Percentiles rank a stretch among this genome's conserved stretches.
Evolutionary conservation across 768 basidiomycete species (phyloP).

Genomic region (Rhizopogon vulgaris): DNA sequence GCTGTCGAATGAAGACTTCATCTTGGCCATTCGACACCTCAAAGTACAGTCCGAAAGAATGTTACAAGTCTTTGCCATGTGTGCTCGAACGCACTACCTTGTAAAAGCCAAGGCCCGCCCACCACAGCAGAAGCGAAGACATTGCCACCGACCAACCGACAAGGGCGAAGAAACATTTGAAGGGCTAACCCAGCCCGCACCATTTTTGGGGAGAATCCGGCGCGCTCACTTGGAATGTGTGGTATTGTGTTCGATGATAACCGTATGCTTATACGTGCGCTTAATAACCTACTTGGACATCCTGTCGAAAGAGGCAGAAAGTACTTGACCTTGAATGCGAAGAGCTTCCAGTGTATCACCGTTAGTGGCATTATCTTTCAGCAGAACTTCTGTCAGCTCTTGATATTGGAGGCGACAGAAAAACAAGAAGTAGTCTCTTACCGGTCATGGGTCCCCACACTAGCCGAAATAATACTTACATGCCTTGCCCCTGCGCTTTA

Average conservation of each 20-base stretch:
- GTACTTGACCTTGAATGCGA: constrained; percentile 36
- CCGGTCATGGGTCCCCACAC: too few species aligned
- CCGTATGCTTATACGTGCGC: constrained; percentile 34
- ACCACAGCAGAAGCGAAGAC: too few species aligned
- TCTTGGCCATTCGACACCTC: constrained; percentile 40
- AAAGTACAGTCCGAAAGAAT: constrained; percentile 28
- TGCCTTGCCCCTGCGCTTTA: too few species aligned
- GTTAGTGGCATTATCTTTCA: constrained; percentile 32
- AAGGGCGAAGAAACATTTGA: too few species aligned
- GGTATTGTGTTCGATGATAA: constrained; percentile 46
- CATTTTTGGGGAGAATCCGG: too few species aligned
- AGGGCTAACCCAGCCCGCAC: too few species aligned
- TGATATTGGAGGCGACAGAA: constrained; percentile 53
- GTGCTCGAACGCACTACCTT: too few species aligned
- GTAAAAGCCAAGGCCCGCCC: too few species aligned
- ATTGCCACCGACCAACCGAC: too few species aligned
- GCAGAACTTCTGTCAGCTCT: constrained; percentile 55
- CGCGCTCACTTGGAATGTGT: constrained; percentile 45
- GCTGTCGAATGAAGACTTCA: constrained; percentile 37
- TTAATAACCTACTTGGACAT: constrained; percentile 43
- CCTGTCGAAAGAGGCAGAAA: constrained; percentile 37
- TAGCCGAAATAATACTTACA: too few species aligned
- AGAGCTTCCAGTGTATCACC: constrained; percentile 39
- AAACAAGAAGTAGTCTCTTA: too few species aligned
- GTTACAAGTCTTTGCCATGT: constrained; percentile 48